Evolutionary conservation across 441 rosid species (phyloP).

Genomic region (Syzygium malaccense): DNA sequence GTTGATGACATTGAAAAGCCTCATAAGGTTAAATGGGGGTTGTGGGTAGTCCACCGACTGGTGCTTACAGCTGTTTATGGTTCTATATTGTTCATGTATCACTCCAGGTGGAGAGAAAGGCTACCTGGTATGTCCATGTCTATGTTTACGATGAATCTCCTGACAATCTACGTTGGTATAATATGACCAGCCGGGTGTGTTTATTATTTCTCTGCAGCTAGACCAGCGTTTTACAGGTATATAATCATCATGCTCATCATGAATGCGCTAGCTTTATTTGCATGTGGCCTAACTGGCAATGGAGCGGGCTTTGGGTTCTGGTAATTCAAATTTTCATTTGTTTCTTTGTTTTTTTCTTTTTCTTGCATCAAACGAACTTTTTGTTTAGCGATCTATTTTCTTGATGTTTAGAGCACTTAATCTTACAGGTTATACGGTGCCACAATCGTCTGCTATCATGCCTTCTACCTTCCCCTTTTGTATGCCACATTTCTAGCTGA

Average conservation of each 20-base stretch:
- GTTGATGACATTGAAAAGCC: constrained; percentile 38
- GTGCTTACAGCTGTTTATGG: constrained; percentile 81
- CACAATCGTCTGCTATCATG: constrained; percentile 70
- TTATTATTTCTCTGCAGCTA: constrained; percentile 39
- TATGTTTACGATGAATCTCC: not conserved
- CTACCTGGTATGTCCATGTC: constrained; percentile 54
- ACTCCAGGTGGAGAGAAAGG: constrained; percentile 76
- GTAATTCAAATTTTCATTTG: constrained; percentile 24
- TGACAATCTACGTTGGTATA: not conserved
- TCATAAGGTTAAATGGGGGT: constrained; percentile 58
- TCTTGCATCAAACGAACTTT: not conserved
- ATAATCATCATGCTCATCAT: constrained; percentile 48
- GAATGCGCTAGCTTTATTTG: constrained; percentile 55
- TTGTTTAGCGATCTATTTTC: not conserved
- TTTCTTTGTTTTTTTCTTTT: not conserved
- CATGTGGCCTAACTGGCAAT: constrained; percentile 54
- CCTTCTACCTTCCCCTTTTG: constrained; percentile 78
- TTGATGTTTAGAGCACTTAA: not conserved
- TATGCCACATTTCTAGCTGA: constrained; percentile 76
- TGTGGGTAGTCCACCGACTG: constrained; percentile 79
- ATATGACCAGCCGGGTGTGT: not conserved
- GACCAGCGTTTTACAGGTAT: constrained; percentile 87
- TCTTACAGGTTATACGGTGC: constrained; percentile 64
- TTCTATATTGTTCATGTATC: constrained; percentile 60
- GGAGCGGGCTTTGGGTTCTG: constrained; percentile 70